Conservation (phyloP, 2,329 filamentous ascomycete species). For the Penicillium aurantiogriseum region DNA sequence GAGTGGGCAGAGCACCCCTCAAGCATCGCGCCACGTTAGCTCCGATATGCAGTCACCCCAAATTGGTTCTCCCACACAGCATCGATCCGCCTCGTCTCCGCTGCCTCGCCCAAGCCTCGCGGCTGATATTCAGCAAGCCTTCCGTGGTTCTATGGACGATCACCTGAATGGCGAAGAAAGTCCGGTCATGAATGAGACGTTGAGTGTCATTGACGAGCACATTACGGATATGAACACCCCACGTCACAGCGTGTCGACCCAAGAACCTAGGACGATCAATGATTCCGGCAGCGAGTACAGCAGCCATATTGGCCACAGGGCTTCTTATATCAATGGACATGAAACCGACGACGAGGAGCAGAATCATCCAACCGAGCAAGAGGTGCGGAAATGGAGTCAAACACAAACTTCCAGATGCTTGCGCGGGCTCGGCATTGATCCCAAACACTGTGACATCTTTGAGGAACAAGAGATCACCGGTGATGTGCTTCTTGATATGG, state of each 20-base stretch:
- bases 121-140: slow-evolving; percentile 44
- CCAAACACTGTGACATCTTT: slow-evolving; percentile 89
- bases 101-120: slow-evolving; percentile 36
- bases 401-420: slow-evolving; percentile 85
- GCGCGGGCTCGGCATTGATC: slow-evolving; percentile 79
- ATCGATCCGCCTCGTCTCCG: slow-evolving; percentile 38
- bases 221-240: slow-evolving; percentile 79
- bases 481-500: slow-evolving; percentile 90
- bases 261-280: slow-evolving; percentile 57
- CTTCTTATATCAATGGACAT: slow-evolving; percentile 90
- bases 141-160: slow-evolving; percentile 49
- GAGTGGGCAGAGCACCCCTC: slow-evolving; percentile 41
- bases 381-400: slow-evolving; percentile 78
- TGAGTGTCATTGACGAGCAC: slow-evolving; percentile 96
- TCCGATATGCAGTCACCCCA: slow-evolving; percentile 28
- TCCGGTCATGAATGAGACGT: slow-evolving; percentile 86
- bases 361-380: slow-evolving; percentile 62
- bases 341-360: slow-evolving; percentile 94
- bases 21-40: slow-evolving; percentile 41
- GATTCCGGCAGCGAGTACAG: slow-evolving; percentile 92
- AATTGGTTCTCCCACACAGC: slow-evolving; percentile 27
- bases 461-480: slow-evolving; percentile 93
- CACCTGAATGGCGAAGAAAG: slow-evolving; percentile 59
- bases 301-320: slow-evolving; percentile 68
- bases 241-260: slow-evolving; percentile 52